Percentiles rank a stretch among this genome's conserved stretches.
Evolutionary conservation across 257 asterid genomes (phyloP).

Genomic region (Solanum pimpinellifolium): DNA sequence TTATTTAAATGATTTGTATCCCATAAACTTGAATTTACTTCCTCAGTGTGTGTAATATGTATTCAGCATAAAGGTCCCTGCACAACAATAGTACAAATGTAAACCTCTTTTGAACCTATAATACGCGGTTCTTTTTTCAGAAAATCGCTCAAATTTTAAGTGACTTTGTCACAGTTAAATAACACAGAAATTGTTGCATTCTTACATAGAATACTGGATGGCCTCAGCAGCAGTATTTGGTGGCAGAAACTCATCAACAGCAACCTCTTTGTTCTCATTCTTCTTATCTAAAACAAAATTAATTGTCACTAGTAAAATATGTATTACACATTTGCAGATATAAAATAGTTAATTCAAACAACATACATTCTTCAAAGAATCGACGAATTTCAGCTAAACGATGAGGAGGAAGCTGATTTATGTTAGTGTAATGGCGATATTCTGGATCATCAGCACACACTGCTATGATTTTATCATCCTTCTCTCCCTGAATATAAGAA

Average conservation of each 20-base stretch:
- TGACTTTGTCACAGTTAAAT: no score
- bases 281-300: slow-evolving; percentile 36
- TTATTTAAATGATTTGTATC: neutral
- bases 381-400: neutral
- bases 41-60: slow-evolving; percentile 24
- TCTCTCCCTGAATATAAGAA: neutral
- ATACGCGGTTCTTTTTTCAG: neutral
- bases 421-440: neutral
- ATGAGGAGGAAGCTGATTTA: neutral
- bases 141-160: neutral
- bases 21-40: neutral
- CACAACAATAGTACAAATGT: neutral
- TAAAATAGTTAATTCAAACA: neutral
- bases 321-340: neutral
- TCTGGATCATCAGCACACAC: neutral
- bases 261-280: slow-evolving; percentile 70
- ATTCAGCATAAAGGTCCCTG: slow-evolving; percentile 39
- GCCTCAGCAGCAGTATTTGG: slow-evolving; percentile 36
- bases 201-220: slow-evolving; percentile 59
- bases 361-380: neutral
- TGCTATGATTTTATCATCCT: neutral
- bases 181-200: neutral
- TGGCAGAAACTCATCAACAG: slow-evolving; percentile 49
- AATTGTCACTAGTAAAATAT: neutral
- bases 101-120: neutral